phyloP scores from a whole-genome alignment of 176 grass and related monocot genomes.

The Aegilops speltoides region DNA sequence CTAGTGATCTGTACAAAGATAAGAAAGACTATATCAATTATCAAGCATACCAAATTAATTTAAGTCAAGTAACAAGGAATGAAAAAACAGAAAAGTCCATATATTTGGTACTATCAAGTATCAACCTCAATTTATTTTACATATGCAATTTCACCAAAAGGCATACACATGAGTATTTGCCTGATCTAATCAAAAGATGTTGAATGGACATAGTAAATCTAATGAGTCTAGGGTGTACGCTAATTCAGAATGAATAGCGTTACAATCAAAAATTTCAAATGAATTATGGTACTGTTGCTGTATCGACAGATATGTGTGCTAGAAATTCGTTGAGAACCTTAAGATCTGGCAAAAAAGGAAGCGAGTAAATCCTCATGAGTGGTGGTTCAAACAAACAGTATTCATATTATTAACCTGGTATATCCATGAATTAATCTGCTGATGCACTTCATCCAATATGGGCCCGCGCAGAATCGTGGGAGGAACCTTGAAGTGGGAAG shows the following conservation, averaged over 20 bases:
- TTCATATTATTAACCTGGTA: slow-evolving; percentile 58
- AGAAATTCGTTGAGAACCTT: background rate
- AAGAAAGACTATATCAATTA: slow-evolving; percentile 10
- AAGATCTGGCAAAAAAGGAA: background rate
- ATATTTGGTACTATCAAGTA: too few species aligned
- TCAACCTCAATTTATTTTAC: too few species aligned
- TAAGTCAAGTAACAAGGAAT: background rate
- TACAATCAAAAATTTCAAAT: background rate
- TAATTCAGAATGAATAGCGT: background rate
- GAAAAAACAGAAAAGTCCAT: background rate
- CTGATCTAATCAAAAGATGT: slow-evolving; percentile 8
- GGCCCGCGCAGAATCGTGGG: slow-evolving; percentile 72
- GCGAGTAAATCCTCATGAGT: background rate
- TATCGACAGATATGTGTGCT: background rate
- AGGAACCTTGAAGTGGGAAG: slow-evolving; percentile 50
- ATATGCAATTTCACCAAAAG: slow-evolving; percentile 1
- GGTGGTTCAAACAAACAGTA: slow-evolving; percentile 20
- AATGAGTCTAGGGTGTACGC: background rate
- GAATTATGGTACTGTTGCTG: background rate
- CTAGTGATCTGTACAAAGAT: slow-evolving; percentile 64
- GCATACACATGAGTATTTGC: background rate
- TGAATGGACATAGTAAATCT: background rate
- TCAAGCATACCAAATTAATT: background rate
- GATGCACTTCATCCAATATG: slow-evolving; percentile 89
- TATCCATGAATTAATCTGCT: slow-evolving; percentile 96